Evolutionary conservation across 2,329 filamentous ascomycete species (phyloP), one percentile per base, ranked within the genome.

Genomic region (Sordariomycetes sp.): DNA sequence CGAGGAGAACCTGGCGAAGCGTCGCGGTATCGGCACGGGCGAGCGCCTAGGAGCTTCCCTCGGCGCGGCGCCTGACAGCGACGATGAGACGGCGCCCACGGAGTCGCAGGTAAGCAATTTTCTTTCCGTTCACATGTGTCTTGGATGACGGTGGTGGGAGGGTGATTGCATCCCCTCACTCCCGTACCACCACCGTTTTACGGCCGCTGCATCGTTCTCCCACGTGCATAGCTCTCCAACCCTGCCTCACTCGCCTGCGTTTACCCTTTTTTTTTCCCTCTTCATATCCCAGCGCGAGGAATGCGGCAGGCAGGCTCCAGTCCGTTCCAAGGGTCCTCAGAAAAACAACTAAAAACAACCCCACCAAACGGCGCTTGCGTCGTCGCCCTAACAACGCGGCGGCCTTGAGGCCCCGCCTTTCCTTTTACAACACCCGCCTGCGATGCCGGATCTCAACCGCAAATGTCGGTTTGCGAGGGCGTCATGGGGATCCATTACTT

Each of bases 1-100:
- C 70, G 94, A 99, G 76, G 94, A 99, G 79, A 97, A 96, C 76
- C 77, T 99, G 70, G 94, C 94, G 73, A 99, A 99, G 84, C 84
- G 94, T 75, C 86, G 94, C 80, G 94, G 94, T 69, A 95, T 97
- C 67, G 85, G 87, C 64, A 86, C 85, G 63, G 85, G 88, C 65
- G 88, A 89, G 72, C 83, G 87, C 58, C 88, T 86, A 59, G 89
- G 89, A 69, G 89, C 89, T 64, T 86, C 87, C 63, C 79, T 95
- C 62, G 90, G 89, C 66, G 90, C 90, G 64, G 90, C 89, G 61
- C 88, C 90, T 63, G 94, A 99, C 74, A 97, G 94, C 72, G 94
- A 99, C 70, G 94, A 99, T 84, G 94, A 97, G 70, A 89, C 89
- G 63, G 86, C 85, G 65, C 92, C 91, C 63, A 95, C 92, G 62